phyloP scores from a whole-genome alignment of 2,329 filamentous ascomycete genomes.

The Cercospora sp. region DNA sequence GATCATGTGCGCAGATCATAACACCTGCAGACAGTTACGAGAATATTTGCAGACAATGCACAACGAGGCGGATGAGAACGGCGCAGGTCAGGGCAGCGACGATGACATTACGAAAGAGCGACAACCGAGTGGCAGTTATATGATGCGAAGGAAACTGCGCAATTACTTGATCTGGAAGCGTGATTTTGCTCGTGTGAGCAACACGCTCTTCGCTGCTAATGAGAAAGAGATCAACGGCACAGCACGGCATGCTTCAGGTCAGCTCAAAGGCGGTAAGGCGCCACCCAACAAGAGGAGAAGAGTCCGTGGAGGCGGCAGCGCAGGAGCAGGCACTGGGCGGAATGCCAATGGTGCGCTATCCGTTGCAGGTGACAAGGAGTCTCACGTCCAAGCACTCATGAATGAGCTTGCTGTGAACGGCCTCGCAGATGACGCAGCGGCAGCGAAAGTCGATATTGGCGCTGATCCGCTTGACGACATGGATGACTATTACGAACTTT shows the following conservation, averaged over 20 bases:
- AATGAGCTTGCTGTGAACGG: slow-evolving; percentile 81
- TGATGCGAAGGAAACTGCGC: slow-evolving; percentile 86
- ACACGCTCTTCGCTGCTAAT: slow-evolving; percentile 74
- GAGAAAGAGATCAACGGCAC: slow-evolving; percentile 72
- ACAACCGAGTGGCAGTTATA: slow-evolving; percentile 73
- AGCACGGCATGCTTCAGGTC: slow-evolving; percentile 43
- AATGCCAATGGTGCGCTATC: slow-evolving; percentile 72
- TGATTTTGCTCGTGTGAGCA: slow-evolving; percentile 82
- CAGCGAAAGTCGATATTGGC: slow-evolving; percentile 72
- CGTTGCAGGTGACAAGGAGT: slow-evolving; percentile 77
- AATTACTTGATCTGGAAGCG: slow-evolving; percentile 89
- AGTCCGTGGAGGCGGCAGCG: slow-evolving; percentile 72
- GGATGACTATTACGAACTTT: slow-evolving; percentile 89
- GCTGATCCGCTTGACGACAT: slow-evolving; percentile 83
- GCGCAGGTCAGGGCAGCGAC: slow-evolving; percentile 52
- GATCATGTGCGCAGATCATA: slow-evolving; percentile 90
- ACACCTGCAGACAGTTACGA: slow-evolving; percentile 81
- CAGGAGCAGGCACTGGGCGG: slow-evolving; percentile 60
- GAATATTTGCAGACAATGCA: slow-evolving; percentile 94
- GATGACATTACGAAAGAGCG: slow-evolving; percentile 45
- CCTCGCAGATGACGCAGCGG: slow-evolving; percentile 59
- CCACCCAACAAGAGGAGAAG: slow-evolving; percentile 85
- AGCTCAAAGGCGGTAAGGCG: slow-evolving; percentile 57
- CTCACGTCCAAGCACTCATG: slow-evolving; percentile 79
- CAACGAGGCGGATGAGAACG: slow-evolving; percentile 34